These are phyloP conservation scores for Planoprotostelium fungivorum DNA, from an alignment of 78 protist species.

Conservation along the genomic window DNA sequence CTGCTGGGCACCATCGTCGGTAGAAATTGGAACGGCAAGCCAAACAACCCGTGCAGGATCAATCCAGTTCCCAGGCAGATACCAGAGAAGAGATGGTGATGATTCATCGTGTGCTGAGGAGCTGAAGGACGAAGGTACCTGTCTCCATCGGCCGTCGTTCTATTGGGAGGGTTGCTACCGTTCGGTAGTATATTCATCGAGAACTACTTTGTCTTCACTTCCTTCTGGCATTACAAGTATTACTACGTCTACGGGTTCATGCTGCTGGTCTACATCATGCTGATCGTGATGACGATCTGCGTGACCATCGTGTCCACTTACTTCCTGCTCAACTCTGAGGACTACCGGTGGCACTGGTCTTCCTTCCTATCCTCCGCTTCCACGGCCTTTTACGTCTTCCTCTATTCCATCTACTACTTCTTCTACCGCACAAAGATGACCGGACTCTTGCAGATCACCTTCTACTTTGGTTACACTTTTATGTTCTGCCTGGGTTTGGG, in stretches of 20 bases:
- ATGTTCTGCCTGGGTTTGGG: constrained; percentile 16
- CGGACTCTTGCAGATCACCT: constrained; percentile 70
- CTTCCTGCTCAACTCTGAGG: constrained; percentile 85
- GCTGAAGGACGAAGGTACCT: constrained; percentile 35
- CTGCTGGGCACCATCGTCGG: constrained; percentile 83
- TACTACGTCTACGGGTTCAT: constrained; percentile 87
- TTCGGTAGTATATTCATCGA: constrained; percentile 91
- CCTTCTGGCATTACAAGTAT: constrained; percentile 93
- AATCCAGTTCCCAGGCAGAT: constrained; percentile 74
- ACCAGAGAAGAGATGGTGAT: constrained; percentile 66
- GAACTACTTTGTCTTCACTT: constrained; percentile 88
- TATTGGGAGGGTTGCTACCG: constrained; percentile 83
- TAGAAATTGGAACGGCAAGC: constrained; percentile 32
- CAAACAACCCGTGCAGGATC: constrained; percentile 34
- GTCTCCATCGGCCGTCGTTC: constrained; percentile 7
- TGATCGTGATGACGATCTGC: constrained; percentile 76
- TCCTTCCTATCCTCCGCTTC: constrained; percentile 64
- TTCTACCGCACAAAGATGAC: constrained; percentile 68
- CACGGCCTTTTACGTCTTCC: constrained; percentile 71
- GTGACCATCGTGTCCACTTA: constrained; percentile 62
- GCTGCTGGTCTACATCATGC: constrained; percentile 39
- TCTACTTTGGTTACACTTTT: constrained; percentile 55
- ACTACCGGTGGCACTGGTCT: constrained; percentile 88
- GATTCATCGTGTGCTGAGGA: neutral
- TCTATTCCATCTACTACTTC: constrained; percentile 87